These are phyloP conservation scores for Orbilia ellipsospora DNA, from an alignment of 2,329 filamentous ascomycete genomes.

Conservation along the genomic window DNA sequence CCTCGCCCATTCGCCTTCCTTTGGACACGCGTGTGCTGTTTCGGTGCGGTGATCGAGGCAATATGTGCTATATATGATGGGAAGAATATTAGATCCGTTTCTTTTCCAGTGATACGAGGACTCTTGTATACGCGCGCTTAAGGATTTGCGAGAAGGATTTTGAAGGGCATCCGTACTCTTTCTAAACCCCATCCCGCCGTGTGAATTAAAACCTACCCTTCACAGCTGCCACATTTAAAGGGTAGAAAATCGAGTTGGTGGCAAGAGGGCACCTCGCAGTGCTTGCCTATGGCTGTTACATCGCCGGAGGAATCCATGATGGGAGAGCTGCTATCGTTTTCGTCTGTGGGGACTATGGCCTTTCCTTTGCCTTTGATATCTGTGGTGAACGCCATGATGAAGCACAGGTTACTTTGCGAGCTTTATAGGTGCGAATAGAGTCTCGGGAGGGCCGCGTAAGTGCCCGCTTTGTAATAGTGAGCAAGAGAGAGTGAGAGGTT, in stretches of 20 bases:
- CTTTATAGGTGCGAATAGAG: conserved; percentile 18
- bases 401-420: background rate
- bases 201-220: conserved; percentile 63
- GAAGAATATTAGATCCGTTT: background rate
- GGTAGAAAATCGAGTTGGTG: conserved; percentile 96
- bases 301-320: conserved; percentile 67
- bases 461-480: conserved; percentile 42
- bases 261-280: conserved; percentile 92
- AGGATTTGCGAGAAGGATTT: no score
- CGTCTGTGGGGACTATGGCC: conserved; percentile 48
- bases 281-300: conserved; percentile 84
- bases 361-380: conserved; percentile 52
- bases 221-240: conserved; percentile 91
- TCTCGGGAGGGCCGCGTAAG: conserved; percentile 41
- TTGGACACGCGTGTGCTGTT: conserved; percentile 76
- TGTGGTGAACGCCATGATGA: conserved; percentile 47
- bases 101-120: background rate
- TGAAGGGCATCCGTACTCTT: background rate
- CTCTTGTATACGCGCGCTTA: background rate
- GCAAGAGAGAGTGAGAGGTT: background rate
- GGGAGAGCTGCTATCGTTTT: conserved; percentile 51
- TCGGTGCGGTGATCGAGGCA: conserved; percentile 95
- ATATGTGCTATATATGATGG: conserved; percentile 72
- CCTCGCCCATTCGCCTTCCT: conserved; percentile 72
- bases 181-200: background rate